These are phyloP conservation scores for Fusarium dimerum DNA, from an alignment of 2,329 filamentous ascomycete species.

Conservation along the genomic window DNA sequence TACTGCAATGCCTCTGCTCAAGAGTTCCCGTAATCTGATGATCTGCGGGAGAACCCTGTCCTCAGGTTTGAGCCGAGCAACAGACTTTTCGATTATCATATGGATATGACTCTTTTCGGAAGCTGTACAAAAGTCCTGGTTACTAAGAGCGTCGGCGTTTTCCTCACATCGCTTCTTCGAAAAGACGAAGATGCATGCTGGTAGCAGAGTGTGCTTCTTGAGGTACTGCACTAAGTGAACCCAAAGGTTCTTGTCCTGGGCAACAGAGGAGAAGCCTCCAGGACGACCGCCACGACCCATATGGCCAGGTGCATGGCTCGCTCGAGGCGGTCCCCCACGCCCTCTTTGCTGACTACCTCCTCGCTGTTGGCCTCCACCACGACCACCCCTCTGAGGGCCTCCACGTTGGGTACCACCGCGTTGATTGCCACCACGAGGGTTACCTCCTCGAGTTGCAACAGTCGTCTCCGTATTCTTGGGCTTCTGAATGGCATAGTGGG, in stretches of 20 bases:
- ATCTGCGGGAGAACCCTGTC: constrained; percentile 92
- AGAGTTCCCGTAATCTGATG: constrained; percentile 78
- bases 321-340: constrained; percentile 54
- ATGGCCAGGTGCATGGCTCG: constrained; percentile 71
- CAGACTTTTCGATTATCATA: constrained; percentile 95
- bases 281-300: constrained; percentile 86
- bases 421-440: constrained; percentile 34
- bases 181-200: constrained; percentile 97
- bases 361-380: constrained; percentile 50
- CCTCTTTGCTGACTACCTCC: constrained; percentile 52
- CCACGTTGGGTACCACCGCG: constrained; percentile 39
- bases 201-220: constrained; percentile 82
- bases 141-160: constrained; percentile 92
- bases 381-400: constrained; percentile 47
- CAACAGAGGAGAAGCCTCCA: constrained; percentile 83
- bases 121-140: constrained; percentile 92
- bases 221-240: constrained; percentile 92
- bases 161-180: constrained; percentile 98
- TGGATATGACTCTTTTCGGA: constrained; percentile 95
- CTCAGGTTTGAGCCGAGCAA: constrained; percentile 87
- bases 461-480: constrained; percentile 47
- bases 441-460: constrained; percentile 40
- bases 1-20: constrained; percentile 88
- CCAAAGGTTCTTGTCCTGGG: constrained; percentile 96
- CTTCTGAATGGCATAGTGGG: constrained; percentile 80